Conservation (phyloP, 163 green algal genomes). For the Chlorella variabilis region DNA sequence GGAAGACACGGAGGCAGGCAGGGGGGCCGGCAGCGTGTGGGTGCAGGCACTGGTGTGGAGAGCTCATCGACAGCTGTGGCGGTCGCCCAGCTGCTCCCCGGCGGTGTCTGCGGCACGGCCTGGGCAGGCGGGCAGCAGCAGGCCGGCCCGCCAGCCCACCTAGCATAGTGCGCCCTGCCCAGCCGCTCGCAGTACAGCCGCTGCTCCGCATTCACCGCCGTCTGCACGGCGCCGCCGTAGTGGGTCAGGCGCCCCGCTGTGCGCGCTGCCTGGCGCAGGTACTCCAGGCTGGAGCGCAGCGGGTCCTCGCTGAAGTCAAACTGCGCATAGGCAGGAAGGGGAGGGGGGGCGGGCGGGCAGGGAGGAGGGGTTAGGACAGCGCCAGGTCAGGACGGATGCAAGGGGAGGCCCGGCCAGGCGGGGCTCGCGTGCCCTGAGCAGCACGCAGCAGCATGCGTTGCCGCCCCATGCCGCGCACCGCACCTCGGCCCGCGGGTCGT, state of each 20-base stretch:
- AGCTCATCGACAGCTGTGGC: too few species aligned
- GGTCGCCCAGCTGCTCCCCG: too few species aligned
- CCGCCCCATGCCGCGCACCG: too few species aligned
- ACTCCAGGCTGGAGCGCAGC: conserved; percentile 26
- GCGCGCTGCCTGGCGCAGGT: conserved; percentile 11
- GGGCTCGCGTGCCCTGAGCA: too few species aligned
- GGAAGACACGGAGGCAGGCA: background rate
- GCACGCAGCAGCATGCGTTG: too few species aligned
- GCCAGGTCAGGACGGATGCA: too few species aligned
- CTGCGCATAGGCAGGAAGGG: background rate
- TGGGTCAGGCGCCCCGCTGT: background rate
- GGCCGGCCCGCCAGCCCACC: background rate
- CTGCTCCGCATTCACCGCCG: conserved; percentile 20
- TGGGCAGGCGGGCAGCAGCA: background rate
- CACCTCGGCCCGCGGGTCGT: background rate
- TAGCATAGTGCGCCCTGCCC: conserved; percentile 14
- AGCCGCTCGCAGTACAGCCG: conserved; percentile 23
- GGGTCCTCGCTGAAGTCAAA: conserved; percentile 20
- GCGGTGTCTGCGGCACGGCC: too few species aligned
- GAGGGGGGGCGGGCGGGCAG: background rate
- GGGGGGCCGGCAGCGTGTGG: background rate
- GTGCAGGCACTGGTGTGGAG: too few species aligned
- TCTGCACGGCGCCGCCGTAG: background rate
- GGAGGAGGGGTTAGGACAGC: background rate
- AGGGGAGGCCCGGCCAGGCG: too few species aligned